phyloP scores from a whole-genome alignment of 2,329 filamentous ascomycete species.

The Xylaria sp. region DNA sequence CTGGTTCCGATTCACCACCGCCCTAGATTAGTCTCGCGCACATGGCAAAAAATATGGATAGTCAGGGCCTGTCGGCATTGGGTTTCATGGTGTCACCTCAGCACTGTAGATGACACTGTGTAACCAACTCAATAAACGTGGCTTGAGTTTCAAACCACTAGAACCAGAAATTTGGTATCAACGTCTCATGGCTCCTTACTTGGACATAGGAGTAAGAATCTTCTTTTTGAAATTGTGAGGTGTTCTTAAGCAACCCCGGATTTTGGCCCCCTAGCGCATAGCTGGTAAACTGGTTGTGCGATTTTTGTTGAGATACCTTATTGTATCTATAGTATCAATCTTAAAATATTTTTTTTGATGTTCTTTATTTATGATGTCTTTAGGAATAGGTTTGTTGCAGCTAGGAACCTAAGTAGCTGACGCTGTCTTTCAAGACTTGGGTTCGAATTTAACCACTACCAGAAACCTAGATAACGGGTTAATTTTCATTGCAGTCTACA shows the following conservation, averaged over 20 bases:
- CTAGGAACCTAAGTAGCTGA: neutral
- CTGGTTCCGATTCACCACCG: slow-evolving; percentile 19
- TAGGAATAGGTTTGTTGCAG: no score
- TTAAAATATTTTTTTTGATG: neutral
- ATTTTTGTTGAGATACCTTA: neutral
- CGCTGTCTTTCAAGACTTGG: neutral
- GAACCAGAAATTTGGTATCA: neutral
- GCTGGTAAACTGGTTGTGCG: neutral
- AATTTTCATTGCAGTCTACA: neutral
- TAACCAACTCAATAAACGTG: neutral
- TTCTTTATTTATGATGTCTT: no score
- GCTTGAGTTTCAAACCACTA: neutral
- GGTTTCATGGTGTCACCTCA: slow-evolving; percentile 16
- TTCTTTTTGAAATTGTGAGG: neutral
- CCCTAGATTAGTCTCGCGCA: slow-evolving; percentile 23
- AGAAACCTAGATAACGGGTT: neutral
- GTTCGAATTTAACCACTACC: neutral
- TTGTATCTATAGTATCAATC: neutral
- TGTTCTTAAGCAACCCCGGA: slow-evolving; percentile 14
- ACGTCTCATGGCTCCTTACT: neutral
- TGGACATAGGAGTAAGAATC: neutral
- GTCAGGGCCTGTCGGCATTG: slow-evolving; percentile 24
- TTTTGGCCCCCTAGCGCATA: slow-evolving; percentile 10
- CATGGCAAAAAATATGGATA: slow-evolving; percentile 31
- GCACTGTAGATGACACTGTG: slow-evolving; percentile 19